These are phyloP conservation scores for Microdochium bolleyi DNA, from an alignment of 2,329 filamentous ascomycete species.

Conservation along the genomic window DNA sequence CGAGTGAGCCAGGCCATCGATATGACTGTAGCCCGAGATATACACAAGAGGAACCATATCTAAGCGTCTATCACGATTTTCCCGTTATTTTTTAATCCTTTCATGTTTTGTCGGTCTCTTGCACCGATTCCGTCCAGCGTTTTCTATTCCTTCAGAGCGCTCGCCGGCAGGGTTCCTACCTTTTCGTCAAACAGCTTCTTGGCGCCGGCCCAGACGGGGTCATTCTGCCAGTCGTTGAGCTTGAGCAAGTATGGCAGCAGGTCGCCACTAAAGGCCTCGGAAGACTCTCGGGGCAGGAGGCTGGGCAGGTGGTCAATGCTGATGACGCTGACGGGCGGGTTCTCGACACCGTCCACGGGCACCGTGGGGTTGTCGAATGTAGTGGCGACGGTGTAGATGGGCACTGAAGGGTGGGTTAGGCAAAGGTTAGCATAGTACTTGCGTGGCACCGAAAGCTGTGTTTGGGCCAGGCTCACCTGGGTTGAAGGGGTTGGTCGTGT, in stretches of 20 bases:
- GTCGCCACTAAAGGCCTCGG: slow-evolving; percentile 73
- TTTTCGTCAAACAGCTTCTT: slow-evolving; percentile 81
- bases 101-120: not conserved
- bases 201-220: slow-evolving; percentile 76
- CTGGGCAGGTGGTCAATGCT: slow-evolving; percentile 81
- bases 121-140: not conserved
- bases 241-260: slow-evolving; percentile 70
- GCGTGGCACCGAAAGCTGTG: not conserved
- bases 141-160: slow-evolving; percentile 5
- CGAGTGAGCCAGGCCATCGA: too few species aligned
- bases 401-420: slow-evolving; percentile 34
- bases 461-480: slow-evolving; percentile 13
- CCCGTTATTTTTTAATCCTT: too few species aligned
- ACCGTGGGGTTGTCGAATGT: slow-evolving; percentile 88
- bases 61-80: too few species aligned
- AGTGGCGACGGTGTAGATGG: slow-evolving; percentile 77
- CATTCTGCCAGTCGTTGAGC: slow-evolving; percentile 65
- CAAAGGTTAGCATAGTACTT: not conserved
- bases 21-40: too few species aligned
- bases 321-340: slow-evolving; percentile 67
- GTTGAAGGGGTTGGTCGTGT: slow-evolving; percentile 67
- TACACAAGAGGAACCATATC: not conserved
- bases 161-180: slow-evolving; percentile 59
- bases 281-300: slow-evolving; percentile 78
- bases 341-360: slow-evolving; percentile 53